Evolutionary conservation across 1,284 basidiomycete species (phyloP).

Genomic region (Heterobasidion parviporum): DNA sequence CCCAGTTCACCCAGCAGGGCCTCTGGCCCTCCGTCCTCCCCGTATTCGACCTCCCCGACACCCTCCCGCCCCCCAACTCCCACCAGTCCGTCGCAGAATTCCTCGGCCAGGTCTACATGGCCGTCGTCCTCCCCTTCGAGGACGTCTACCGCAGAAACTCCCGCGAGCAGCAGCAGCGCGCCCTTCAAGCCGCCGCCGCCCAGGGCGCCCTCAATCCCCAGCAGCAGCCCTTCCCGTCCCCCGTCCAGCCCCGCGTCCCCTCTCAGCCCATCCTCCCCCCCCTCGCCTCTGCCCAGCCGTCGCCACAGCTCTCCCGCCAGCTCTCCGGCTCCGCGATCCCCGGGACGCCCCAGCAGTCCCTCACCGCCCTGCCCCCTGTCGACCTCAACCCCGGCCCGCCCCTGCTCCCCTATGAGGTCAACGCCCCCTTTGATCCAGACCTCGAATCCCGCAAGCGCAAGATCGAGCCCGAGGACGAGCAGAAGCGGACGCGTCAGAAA

Average conservation of each 20-base stretch:
- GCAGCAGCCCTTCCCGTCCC: not conserved
- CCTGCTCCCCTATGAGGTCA: slow-evolving; percentile 4
- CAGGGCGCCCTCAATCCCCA: slow-evolving; percentile 13
- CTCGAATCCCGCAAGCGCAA: slow-evolving; percentile 60
- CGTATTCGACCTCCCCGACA: slow-evolving; percentile 59
- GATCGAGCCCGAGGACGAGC: slow-evolving; percentile 52
- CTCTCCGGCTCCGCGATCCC: not conserved
- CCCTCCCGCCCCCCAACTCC: slow-evolving; percentile 34
- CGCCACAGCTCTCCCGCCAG: slow-evolving; percentile 8
- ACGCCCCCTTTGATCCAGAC: slow-evolving; percentile 29
- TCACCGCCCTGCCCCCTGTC: not conserved
- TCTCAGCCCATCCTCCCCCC: slow-evolving; percentile 6
- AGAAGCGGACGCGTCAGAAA: slow-evolving; percentile 61
- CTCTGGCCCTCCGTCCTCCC: slow-evolving; percentile 43
- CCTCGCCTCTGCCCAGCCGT: not conserved
- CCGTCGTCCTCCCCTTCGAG: slow-evolving; percentile 61
- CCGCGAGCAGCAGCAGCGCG: slow-evolving; percentile 47
- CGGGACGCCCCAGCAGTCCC: not conserved
- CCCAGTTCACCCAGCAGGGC: slow-evolving; percentile 31
- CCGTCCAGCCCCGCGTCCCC: slow-evolving; percentile 6
- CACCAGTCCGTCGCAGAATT: slow-evolving; percentile 38
- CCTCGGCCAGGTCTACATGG: slow-evolving; percentile 51
- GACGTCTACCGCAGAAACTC: slow-evolving; percentile 55
- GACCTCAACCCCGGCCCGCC: slow-evolving; percentile 4
- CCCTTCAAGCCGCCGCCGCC: slow-evolving; percentile 11